Conservation (phyloP, 2,329 filamentous ascomycete genomes). For the Cladosporium halotolerans region DNA sequence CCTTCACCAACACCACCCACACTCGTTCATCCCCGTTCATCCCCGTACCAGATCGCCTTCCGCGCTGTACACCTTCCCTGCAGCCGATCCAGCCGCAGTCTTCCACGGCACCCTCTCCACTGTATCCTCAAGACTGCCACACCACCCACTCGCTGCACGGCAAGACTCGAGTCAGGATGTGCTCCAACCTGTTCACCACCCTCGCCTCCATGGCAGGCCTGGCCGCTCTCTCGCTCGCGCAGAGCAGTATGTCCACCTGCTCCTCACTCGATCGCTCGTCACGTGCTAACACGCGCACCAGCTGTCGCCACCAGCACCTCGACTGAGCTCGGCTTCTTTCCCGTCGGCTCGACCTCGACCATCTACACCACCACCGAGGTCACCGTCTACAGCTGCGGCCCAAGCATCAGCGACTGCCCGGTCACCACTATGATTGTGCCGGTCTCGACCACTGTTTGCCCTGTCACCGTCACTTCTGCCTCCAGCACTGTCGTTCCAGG, state of each 20-base stretch:
- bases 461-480: constrained; percentile 30
- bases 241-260: neutral
- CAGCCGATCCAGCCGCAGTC: neutral
- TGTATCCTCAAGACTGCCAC: neutral
- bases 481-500: constrained; percentile 11
- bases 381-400: constrained; percentile 37
- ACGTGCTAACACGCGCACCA: neutral
- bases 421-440: constrained; percentile 36
- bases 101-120: neutral
- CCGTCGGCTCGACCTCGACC: constrained; percentile 34
- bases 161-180: constrained; percentile 1
- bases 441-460: constrained; percentile 40
- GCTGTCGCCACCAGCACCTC: neutral
- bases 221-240: neutral
- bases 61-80: neutral
- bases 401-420: constrained; percentile 35
- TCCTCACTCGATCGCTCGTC: neutral
- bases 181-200: neutral
- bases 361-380: constrained; percentile 39
- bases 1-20: neutral
- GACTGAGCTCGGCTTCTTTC: constrained; percentile 18
- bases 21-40: constrained; percentile 7
- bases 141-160: neutral
- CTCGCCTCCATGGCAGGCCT: neutral
- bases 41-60: neutral